Evolutionary conservation across 768 basidiomycete species (phyloP).

Genomic region (Rhizopogon vinicolor): DNA sequence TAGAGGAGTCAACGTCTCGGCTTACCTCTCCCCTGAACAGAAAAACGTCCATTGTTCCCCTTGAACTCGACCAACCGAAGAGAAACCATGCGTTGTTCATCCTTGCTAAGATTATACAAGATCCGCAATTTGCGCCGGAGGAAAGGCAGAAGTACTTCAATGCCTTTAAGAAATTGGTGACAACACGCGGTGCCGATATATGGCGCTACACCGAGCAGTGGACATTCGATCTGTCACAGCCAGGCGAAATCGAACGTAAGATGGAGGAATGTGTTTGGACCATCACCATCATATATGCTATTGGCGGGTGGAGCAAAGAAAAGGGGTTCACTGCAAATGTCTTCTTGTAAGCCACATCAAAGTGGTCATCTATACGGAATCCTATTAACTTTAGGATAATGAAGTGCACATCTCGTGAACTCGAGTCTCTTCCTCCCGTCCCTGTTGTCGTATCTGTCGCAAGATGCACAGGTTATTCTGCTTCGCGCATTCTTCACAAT

Average conservation of each 20-base stretch:
- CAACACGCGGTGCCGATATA: not conserved
- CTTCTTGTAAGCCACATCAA: slow-evolving; percentile 36
- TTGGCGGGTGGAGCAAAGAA: slow-evolving; percentile 51
- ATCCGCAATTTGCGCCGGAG: slow-evolving; percentile 28
- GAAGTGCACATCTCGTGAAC: slow-evolving; percentile 25
- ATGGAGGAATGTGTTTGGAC: slow-evolving; percentile 62
- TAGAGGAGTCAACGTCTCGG: slow-evolving; percentile 1
- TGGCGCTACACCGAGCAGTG: slow-evolving; percentile 32
- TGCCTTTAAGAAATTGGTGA: slow-evolving; percentile 9
- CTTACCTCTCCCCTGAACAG: slow-evolving; percentile 11
- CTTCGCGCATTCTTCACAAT: slow-evolving; percentile 27
- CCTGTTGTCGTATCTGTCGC: slow-evolving; percentile 11
- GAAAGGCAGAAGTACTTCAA: slow-evolving; percentile 11
- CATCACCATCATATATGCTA: slow-evolving; percentile 48
- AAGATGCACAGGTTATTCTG: slow-evolving; percentile 17
- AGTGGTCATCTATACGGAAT: not conserved
- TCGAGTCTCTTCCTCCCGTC: slow-evolving; percentile 26
- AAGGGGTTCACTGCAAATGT: slow-evolving; percentile 42
- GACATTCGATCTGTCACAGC: slow-evolving; percentile 32
- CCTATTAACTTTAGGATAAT: not conserved
- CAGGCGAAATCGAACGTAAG: slow-evolving; percentile 44
- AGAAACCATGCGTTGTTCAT: slow-evolving; percentile 40
- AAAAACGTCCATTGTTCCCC: not conserved
- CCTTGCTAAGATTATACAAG: slow-evolving; percentile 46
- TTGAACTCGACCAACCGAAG: not conserved